These are phyloP conservation scores for Combretum micranthum DNA, from an alignment of 345 rosid genomes.

Conservation along the genomic window DNA sequence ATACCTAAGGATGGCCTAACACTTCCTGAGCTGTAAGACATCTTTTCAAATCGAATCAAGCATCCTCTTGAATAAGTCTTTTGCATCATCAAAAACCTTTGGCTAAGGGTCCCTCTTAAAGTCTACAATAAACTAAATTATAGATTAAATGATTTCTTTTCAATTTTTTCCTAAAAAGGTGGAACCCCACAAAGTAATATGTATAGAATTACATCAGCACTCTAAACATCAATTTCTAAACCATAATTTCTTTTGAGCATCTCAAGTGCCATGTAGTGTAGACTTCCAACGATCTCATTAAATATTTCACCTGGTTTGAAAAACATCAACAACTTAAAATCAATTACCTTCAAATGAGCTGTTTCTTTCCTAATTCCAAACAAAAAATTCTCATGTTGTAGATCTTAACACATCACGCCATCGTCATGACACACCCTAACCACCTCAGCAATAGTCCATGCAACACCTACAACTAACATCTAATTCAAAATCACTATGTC, in stretches of 20 bases:
- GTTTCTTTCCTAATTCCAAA: constrained; percentile 86
- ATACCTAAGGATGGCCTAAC: constrained; percentile 95
- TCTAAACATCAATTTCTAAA: constrained; percentile 92
- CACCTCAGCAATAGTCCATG: no score
- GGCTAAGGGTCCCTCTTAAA: constrained; percentile 99
- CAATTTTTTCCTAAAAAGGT: constrained; percentile 99
- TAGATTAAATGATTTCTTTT: constrained; percentile 93
- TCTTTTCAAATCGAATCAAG: constrained; percentile 78
- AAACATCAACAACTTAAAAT: constrained; percentile 91
- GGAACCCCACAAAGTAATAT: constrained; percentile 93
- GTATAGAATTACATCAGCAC: constrained; percentile 92
- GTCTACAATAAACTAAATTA: constrained; percentile 64
- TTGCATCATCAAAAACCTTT: constrained; percentile 78
- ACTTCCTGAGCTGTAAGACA: constrained; percentile 97
- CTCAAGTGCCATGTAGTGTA: constrained; percentile 99
- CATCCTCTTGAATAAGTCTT: constrained; percentile 89
- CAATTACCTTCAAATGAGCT: constrained; percentile 76
- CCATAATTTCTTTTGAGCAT: constrained; percentile 82
- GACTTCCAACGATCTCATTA: constrained; percentile 92
- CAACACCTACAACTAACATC: constrained; percentile 51
- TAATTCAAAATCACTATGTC: constrained; percentile 75
- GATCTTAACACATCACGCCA: constrained; percentile 88
- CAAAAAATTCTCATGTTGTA: constrained; percentile 92
- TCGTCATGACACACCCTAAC: constrained; percentile 90
- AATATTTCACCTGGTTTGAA: constrained; percentile 89